Base-by-base conservation (phyloP, 176 grass and related monocot species). In the Carex scoparia region DNA sequence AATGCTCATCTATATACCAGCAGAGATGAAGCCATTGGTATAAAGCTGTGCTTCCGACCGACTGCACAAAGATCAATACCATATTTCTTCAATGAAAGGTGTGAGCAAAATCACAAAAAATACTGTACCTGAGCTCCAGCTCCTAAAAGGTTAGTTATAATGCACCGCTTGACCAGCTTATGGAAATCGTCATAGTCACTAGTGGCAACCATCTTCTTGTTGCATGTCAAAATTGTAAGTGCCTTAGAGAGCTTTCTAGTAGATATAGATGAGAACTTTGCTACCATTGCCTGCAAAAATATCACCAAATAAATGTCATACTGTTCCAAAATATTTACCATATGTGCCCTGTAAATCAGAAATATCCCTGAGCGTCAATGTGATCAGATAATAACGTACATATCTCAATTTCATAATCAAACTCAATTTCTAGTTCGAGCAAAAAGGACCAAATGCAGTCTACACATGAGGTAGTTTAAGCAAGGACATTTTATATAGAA, bases 121-220 rank as follows among this genome's bases (percentile, higher is more conserved):
- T 46, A 18, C 5, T 74, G 42, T 85, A 98, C 95, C 95, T 95
- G 95, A 40, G 75, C 91, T 88, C 84, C 85, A 83, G 87, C 69
- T 79, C 95, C 89, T 54, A 98, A 80, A 76, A 93, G 82, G 72
- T 83, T 88, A 3, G 88, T 72, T 86, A 98, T 85, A 51, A 98
- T 19, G 53, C 89, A 93, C 46, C 95, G 91, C 86, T 95, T 98
- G n/a, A 90, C 91, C 87, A 89, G 88, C 67, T 92, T 94, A 76
- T 95, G 93, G 78, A 90, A 98, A 56, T 98, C 88, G 13, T 77
- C 91, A 58, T 95, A 95, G 71, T 98, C 95, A 48, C 95, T 98
- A 13, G 38, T 89, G 38, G 95, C 91, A 79, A 95, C 88, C 87
- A 98, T 94, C 60, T 60, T 76, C 86, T 98, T 98, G 78, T 92